Percentiles rank a stretch among this genome's conserved stretches.
phyloP scores from a whole-genome alignment of 164 flowering plant species.

The Hamamelis virginiana region DNA sequence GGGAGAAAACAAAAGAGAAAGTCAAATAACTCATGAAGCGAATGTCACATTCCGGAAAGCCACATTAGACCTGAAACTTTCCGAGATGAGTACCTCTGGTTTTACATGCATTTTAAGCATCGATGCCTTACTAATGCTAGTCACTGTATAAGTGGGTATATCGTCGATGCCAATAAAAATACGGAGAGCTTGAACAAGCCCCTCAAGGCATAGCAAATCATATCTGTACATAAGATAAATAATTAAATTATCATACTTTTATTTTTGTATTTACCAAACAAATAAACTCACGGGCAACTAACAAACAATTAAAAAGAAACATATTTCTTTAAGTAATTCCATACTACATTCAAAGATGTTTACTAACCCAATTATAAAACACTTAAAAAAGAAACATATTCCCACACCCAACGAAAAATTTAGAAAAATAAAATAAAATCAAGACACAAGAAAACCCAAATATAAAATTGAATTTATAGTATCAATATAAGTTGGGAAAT shows the following conservation, averaged over 20 bases:
- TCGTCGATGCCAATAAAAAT: constrained; percentile 59
- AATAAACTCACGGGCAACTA: no score
- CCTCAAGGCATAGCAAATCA: constrained; percentile 97
- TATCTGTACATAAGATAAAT: constrained; percentile 37
- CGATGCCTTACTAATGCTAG: constrained; percentile 41
- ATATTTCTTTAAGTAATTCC: no score
- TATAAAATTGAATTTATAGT: no score
- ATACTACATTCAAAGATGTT: no score
- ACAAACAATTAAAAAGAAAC: no score
- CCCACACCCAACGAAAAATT: no score
- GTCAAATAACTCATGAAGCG: not conserved
- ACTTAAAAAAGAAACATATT: no score
- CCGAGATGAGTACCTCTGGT: constrained; percentile 53
- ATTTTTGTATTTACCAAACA: not conserved
- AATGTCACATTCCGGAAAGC: not conserved
- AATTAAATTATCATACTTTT: no score
- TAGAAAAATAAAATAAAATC: no score
- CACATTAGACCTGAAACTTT: not conserved
- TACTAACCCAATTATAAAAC: no score
- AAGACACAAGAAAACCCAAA: no score
- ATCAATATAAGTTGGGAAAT: no score
- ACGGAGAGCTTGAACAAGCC: constrained; percentile 78
- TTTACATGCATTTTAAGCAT: constrained; percentile 83
- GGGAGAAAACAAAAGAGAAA: not conserved
- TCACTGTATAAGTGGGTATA: constrained; percentile 57